phyloP scores from a whole-genome alignment of 2,329 filamentous ascomycete species.

The Aspergillus puulaauensis region DNA sequence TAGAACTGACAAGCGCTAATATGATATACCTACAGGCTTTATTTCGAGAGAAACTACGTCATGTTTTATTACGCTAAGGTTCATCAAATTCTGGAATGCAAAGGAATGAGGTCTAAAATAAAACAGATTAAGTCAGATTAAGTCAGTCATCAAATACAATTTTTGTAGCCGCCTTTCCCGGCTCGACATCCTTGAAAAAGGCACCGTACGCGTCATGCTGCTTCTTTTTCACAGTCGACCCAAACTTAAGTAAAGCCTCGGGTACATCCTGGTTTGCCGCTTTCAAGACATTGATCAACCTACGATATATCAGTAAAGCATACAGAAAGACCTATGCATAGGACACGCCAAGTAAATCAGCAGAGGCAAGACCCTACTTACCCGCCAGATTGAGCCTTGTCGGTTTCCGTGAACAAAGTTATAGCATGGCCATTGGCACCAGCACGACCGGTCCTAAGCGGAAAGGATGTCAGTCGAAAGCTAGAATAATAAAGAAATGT shows the following conservation, averaged over 20 bases:
- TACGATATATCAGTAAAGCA: slow-evolving; percentile 38
- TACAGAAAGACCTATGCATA: not conserved
- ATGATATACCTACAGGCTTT: slow-evolving; percentile 30
- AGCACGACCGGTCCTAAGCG: slow-evolving; percentile 74
- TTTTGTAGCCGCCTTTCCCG: slow-evolving; percentile 81
- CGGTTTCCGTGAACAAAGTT: slow-evolving; percentile 91
- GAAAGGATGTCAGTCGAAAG: slow-evolving; percentile 12
- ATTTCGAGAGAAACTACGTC: slow-evolving; percentile 35
- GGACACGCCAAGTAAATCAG: not conserved
- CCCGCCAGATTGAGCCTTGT: slow-evolving; percentile 88
- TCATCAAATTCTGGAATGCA: slow-evolving; percentile 18
- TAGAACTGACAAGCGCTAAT: slow-evolving; percentile 18
- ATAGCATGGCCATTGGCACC: slow-evolving; percentile 86
- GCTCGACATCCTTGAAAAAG: slow-evolving; percentile 88
- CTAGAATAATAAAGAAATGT: not conserved
- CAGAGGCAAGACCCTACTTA: slow-evolving; percentile 50
- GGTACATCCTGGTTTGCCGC: slow-evolving; percentile 90
- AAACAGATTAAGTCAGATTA: slow-evolving; percentile 11
- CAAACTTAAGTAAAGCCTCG: slow-evolving; percentile 89
- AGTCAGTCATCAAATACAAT: slow-evolving; percentile 74
- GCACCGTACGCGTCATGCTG: slow-evolving; percentile 90
- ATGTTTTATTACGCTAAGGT: slow-evolving; percentile 24
- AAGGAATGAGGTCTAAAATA: slow-evolving; percentile 18
- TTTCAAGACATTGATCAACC: slow-evolving; percentile 90
- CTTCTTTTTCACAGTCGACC: slow-evolving; percentile 99